Base-by-base conservation (phyloP, 345 rosid genomes). In the Eucalyptus melliodora region DNA sequence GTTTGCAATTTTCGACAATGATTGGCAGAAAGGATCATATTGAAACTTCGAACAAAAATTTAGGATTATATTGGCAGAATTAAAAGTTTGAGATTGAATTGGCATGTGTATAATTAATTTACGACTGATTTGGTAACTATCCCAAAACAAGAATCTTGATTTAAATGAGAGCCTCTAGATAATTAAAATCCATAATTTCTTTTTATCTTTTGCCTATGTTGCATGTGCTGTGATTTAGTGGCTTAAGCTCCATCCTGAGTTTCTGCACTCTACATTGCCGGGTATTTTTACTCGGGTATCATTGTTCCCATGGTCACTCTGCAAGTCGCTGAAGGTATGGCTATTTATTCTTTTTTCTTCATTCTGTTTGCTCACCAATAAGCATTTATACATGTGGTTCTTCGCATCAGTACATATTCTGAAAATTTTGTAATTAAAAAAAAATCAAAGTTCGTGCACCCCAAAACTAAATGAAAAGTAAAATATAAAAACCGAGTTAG, bases 211-310 rank as follows among this genome's bases (percentile, higher is more conserved):
- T 27, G 31, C 40, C 23, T 51, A 51, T 30, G 37, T 62, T 62
- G 34, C 37, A 4, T 62, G 19, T 13, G 72, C 53, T 37, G 13
- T 16, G 53, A n/a, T 62, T 4, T 4, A 91, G 93, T 93, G 94
- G 94, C 90, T 93, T 9, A 11, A 37, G 34, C 86, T 42, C 37
- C 94, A 93, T 86, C 90, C 92, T 16, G 60, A 88, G 21, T 92
- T 91, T 50, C 89, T 53, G 8, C 88, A 40, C 92, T 92, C 86
- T 93, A 90, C 44, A 49, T 93, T 17, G 85, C 91, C 4, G 93
- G 94, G 9, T 93, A 91, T 50, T 93, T 93, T 7, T 92, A 91
- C 49, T 82, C 93, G 8, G 93, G 92, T 17, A 86, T 50, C 31
- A 89, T 82, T 37, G 90, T 77, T 51, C 93, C 93, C 13, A 87